Evolutionary conservation across 2,329 filamentous ascomycete species (phyloP).

Genomic region (Colletotrichum simmondsii): DNA sequence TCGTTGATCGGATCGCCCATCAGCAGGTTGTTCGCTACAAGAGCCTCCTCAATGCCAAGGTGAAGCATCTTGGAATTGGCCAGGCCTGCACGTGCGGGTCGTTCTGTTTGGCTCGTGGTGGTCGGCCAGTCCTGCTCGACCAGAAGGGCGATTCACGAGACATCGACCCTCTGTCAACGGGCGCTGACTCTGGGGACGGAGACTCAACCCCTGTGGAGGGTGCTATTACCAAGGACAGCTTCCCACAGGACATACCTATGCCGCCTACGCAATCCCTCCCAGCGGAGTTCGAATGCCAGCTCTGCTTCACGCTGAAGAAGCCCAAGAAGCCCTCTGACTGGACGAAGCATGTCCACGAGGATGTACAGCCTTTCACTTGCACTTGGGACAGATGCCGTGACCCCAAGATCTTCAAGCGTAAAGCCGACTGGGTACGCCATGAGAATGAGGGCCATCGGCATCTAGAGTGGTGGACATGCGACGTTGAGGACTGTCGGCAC

Average conservation of each 20-base stretch:
- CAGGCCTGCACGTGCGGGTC: conserved; percentile 69
- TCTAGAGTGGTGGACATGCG: conserved; percentile 90
- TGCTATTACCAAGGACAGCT: conserved; percentile 76
- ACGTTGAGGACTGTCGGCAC: conserved; percentile 83
- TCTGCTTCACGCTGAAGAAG: conserved; percentile 87
- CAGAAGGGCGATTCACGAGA: conserved; percentile 69
- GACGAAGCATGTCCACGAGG: conserved; percentile 96
- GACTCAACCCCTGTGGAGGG: conserved; percentile 77
- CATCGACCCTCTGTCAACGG: conserved; percentile 64
- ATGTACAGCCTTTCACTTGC: conserved; percentile 92
- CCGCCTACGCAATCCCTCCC: conserved; percentile 82
- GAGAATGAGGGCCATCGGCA: conserved; percentile 93
- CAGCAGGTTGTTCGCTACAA: conserved; percentile 87
- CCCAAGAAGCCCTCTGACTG: conserved; percentile 94
- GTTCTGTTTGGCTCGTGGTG: conserved; percentile 75
- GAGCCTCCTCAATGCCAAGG: conserved; percentile 74
- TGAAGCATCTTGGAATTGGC: conserved; percentile 75
- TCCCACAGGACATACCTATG: conserved; percentile 83
- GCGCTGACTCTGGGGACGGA: conserved; percentile 61
- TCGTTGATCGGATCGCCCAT: conserved; percentile 84
- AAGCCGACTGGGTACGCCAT: conserved; percentile 95
- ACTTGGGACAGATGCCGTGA: conserved; percentile 87
- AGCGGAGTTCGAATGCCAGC: conserved; percentile 88
- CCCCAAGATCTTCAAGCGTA: conserved; percentile 92
- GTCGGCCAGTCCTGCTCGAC: conserved; percentile 71